Base-by-base conservation (phyloP, 495 filamentous ascomycete species). In the Astrocystis sublimbata region DNA sequence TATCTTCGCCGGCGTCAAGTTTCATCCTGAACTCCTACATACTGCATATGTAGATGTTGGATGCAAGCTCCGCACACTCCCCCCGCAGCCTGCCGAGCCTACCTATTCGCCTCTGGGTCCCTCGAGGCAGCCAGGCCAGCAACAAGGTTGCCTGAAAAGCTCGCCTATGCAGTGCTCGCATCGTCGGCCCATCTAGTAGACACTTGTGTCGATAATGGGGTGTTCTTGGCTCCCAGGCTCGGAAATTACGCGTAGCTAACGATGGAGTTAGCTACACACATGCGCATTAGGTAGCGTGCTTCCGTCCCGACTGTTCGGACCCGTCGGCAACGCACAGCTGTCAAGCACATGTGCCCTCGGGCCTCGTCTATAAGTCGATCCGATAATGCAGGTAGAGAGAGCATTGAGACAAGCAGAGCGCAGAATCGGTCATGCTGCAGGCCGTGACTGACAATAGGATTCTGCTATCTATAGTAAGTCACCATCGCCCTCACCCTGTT, bases 171-270 rank as follows among this genome's bases (percentile, higher is more conserved):
- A 56, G 1, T 9, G 6, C 26, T 30, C 17, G 15, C 13, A n/a
- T n/a, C n/a, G n/a, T n/a, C n/a, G 9, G 28, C n/a, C 26, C 10
- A 10, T 23, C 54, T 17, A 12, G 26, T 9, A n/a, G n/a, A n/a
- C n/a, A n/a, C n/a, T n/a, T 57, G 40, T 40, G 40, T 41, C 28
- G 54, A 57, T n/a, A 33, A 33, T 40, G 53, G 38, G 35, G 54
- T n/a, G 23, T 41, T n/a, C n/a, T n/a, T n/a, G n/a, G n/a, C n/a
- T n/a, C n/a, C n/a, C n/a, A n/a, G n/a, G n/a, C 51, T 26, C 24
- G 12, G 21, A 41, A 4, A 41, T 12, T 56, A 42, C 36, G 52
- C 36, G 36, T 56, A 33, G n/a, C n/a, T n/a, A n/a, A n/a, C n/a
- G n/a, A n/a, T n/a, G n/a, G n/a, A n/a, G n/a, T n/a, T n/a, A n/a